Percentiles rank a stretch among this genome's conserved stretches.
These are phyloP conservation scores for Capronia americana DNA, from an alignment of 2,329 filamentous ascomycete genomes.

Conservation along the genomic window DNA sequence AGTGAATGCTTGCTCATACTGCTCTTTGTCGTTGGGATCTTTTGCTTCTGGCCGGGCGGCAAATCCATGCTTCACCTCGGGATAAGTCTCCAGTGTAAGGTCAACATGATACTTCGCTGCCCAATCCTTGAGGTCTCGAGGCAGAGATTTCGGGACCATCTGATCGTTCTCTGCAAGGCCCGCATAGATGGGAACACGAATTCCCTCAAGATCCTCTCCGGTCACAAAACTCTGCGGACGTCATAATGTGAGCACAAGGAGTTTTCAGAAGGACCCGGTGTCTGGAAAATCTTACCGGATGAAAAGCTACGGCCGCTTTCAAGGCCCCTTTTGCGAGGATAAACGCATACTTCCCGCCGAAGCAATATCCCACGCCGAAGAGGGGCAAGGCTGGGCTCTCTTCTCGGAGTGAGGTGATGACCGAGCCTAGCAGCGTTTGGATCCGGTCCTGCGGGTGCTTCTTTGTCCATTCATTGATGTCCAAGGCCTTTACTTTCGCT, in stretches of 20 bases:
- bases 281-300: neutral
- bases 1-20: constrained; percentile 20
- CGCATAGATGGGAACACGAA: constrained; percentile 18
- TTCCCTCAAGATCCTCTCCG: constrained; percentile 8
- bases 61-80: constrained; percentile 24
- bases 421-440: neutral
- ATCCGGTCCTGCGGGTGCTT: neutral
- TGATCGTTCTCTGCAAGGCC: constrained; percentile 22
- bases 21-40: neutral
- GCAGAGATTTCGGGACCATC: constrained; percentile 22
- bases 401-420: neutral
- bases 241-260: neutral
- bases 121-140: constrained; percentile 13
- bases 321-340: constrained; percentile 11
- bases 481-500: neutral
- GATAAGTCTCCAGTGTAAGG: constrained; percentile 16
- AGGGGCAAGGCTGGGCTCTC: neutral
- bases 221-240: constrained; percentile 14
- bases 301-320: constrained; percentile 1
- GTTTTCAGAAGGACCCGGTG: neutral
- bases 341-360: constrained; percentile 23
- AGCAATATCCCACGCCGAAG: constrained; percentile 25
- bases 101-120: neutral
- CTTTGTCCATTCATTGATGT: constrained; percentile 12
- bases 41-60: constrained; percentile 22